phyloP scores from a whole-genome alignment of 2,329 filamentous ascomycete species.

The Talaromyces marneffei region DNA sequence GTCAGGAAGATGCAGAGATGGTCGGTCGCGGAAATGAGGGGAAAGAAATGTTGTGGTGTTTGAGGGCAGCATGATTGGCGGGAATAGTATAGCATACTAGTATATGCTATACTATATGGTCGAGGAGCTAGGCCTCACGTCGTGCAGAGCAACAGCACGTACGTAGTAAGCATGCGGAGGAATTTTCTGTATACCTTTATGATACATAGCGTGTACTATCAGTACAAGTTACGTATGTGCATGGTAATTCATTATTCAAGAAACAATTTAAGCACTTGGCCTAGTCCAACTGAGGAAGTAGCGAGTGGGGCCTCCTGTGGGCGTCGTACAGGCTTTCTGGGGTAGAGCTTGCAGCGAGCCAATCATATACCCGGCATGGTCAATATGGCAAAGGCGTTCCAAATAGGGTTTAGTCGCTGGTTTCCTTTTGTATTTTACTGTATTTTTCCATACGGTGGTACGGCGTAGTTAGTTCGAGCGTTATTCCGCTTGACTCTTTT shows the following conservation, averaged over 20 bases:
- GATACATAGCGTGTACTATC: too few species aligned
- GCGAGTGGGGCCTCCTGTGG: background rate
- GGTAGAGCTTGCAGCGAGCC: background rate
- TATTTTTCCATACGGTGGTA: background rate
- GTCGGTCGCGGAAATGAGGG: constrained; percentile 9
- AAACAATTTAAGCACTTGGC: background rate
- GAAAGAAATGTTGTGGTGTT: background rate
- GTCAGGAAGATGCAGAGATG: background rate
- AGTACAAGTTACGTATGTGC: background rate
- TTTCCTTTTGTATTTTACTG: too few species aligned
- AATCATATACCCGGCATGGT: background rate
- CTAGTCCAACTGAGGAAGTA: background rate
- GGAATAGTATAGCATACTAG: too few species aligned
- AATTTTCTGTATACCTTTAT: too few species aligned
- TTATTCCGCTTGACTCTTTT: background rate
- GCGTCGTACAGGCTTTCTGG: background rate
- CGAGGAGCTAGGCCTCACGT: background rate
- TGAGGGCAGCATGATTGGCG: background rate
- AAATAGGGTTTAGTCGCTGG: background rate
- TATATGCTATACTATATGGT: too few species aligned
- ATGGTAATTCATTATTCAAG: background rate
- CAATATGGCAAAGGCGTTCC: background rate
- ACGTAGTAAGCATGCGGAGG: background rate
- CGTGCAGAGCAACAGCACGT: background rate
- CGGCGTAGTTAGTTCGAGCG: too few species aligned